Percentiles rank a stretch among this genome's conserved stretches.
phyloP scores from a whole-genome alignment of 345 rosid genomes.

The Cardamine occulta region DNA sequence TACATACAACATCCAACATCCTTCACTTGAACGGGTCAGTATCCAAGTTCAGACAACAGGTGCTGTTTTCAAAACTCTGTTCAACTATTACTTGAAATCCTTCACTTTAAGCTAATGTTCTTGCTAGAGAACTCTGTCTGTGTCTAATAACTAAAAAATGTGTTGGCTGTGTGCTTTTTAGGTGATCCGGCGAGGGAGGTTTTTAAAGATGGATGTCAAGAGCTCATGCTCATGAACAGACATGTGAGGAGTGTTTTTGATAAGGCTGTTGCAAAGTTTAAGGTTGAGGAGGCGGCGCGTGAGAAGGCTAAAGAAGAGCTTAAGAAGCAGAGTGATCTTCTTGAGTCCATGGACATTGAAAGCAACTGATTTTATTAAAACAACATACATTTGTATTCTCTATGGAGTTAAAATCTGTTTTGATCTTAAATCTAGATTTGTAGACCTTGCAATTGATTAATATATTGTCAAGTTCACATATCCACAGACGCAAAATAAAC shows the following conservation, averaged over 20 bases:
- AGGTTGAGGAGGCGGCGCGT: not conserved
- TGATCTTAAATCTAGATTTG: not conserved
- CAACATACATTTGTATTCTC: conserved; percentile 17
- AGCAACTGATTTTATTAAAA: conserved; percentile 13
- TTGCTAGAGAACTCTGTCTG: not conserved
- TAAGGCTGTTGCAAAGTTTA: conserved; percentile 57
- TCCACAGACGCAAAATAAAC: not conserved
- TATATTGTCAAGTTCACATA: not conserved
- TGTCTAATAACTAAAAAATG: not conserved
- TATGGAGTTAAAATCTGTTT: not conserved
- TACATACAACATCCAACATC: conserved; percentile 93
- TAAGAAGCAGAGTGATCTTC: conserved; percentile 21
- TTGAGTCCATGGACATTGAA: conserved; percentile 27
- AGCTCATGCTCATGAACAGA: conserved; percentile 75
- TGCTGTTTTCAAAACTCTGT: conserved; percentile 27
- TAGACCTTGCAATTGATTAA: not conserved
- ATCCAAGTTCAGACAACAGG: conserved; percentile 94
- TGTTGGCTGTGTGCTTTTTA: conserved; percentile 41
- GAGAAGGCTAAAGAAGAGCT: conserved; percentile 13
- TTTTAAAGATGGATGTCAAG: conserved; percentile 78
- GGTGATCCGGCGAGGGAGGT: conserved; percentile 88
- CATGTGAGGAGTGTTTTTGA: conserved; percentile 75
- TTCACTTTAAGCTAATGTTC: not conserved
- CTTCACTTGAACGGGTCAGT: conserved; percentile 78
- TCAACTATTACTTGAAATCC: not conserved